Evolutionary conservation across 257 asterid species (phyloP).

Genomic region (Vinca minor): DNA sequence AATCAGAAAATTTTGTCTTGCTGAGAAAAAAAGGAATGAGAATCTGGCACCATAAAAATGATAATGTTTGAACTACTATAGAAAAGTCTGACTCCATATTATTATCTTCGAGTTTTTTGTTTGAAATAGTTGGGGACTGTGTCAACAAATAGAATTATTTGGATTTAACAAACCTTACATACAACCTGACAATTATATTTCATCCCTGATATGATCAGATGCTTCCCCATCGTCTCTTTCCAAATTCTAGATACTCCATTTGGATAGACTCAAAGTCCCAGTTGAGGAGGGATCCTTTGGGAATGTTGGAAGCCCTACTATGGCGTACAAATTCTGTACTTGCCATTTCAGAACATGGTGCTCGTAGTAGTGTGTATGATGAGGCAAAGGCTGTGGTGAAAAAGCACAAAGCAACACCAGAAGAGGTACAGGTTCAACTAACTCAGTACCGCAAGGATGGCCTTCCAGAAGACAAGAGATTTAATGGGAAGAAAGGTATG

Average conservation of each 20-base stretch:
- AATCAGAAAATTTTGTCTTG: background rate
- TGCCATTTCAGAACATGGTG: conserved; percentile 99
- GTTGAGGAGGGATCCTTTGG: conserved; percentile 90
- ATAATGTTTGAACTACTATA: background rate
- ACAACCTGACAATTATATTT: conserved; percentile 6
- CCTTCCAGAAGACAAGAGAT: conserved; percentile 89
- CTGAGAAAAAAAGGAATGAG: background rate
- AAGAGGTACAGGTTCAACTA: conserved; percentile 83
- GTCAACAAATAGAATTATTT: background rate
- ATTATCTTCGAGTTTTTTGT: background rate
- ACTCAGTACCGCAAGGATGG: conserved; percentile 75
- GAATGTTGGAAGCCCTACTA: conserved; percentile 79
- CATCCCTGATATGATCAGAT: conserved; percentile 46
- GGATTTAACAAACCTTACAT: background rate
- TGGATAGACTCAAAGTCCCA: conserved; percentile 99
- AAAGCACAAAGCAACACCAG: conserved; percentile 92
- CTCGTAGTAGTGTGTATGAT: conserved; percentile 93
- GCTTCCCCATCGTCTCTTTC: conserved; percentile 97
- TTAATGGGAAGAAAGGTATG: conserved; percentile 90
- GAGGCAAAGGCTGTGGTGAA: conserved; percentile 97
- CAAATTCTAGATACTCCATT: conserved; percentile 78
- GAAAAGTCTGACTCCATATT: background rate
- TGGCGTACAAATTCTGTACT: conserved; percentile 76
- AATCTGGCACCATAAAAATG: background rate
- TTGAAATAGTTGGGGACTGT: background rate